phyloP scores from a whole-genome alignment of 2,329 filamentous ascomycete genomes.

The Colletotrichum lini region DNA sequence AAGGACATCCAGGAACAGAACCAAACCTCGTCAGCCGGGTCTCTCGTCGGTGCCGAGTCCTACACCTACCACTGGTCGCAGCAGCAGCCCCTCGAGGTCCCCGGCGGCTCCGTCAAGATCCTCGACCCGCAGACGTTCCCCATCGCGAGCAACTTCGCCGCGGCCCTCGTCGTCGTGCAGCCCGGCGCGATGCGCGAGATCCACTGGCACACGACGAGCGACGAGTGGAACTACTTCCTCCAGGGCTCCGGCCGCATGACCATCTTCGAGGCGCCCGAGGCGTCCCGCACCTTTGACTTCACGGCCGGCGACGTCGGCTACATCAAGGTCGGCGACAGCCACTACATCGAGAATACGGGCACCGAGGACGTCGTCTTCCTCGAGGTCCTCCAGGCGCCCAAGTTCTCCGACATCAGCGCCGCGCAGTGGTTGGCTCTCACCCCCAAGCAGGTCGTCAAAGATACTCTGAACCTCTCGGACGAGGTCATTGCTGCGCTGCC shows the following conservation, averaged over 20 bases:
- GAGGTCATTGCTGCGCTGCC: conserved; percentile 54
- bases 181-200: conserved; percentile 76
- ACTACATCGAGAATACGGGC: conserved; percentile 75
- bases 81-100: conserved; percentile 64
- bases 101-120: conserved; percentile 72
- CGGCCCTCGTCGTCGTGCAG: conserved; percentile 69
- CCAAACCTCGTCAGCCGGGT: conserved; percentile 60
- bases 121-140: conserved; percentile 71
- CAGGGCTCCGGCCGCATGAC: conserved; percentile 69
- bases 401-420: conserved; percentile 68
- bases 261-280: conserved; percentile 65
- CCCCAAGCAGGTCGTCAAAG: conserved; percentile 70
- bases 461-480: conserved; percentile 64
- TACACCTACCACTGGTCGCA: conserved; percentile 68
- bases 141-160: conserved; percentile 67
- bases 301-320: conserved; percentile 72
- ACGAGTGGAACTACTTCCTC: conserved; percentile 75
- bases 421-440: conserved; percentile 72
- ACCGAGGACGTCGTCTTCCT: conserved; percentile 70
- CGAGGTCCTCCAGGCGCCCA: conserved; percentile 69
- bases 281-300: conserved; percentile 71
- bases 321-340: conserved; percentile 66
- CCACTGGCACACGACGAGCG: conserved; percentile 73
- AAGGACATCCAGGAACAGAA: conserved; percentile 62
- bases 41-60: conserved; percentile 54